Evolutionary conservation across 805 yeast species (phyloP).

Genomic region (Yarrowia sp.): DNA sequence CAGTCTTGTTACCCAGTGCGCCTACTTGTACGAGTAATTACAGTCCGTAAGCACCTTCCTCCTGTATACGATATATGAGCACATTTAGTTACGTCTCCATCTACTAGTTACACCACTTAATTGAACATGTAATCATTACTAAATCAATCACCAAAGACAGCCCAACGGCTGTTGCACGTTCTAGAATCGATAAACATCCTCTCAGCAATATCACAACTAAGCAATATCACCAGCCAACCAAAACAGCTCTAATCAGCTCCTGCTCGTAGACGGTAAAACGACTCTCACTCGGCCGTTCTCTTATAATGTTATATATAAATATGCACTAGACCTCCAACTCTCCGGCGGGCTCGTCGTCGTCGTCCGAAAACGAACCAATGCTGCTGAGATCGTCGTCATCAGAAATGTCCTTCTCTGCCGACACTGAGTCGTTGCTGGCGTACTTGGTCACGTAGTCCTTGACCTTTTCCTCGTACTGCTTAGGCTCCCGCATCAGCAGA

Average conservation of each 20-base stretch:
- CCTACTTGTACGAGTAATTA: no score
- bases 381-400: slow-evolving; percentile 53
- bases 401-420: slow-evolving; percentile 55
- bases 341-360: slow-evolving; percentile 53
- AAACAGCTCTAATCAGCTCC: neutral
- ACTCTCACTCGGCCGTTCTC: slow-evolving; percentile 6
- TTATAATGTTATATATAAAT: slow-evolving; percentile 25
- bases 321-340: slow-evolving; percentile 50
- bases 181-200: neutral
- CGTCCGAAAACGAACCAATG: slow-evolving; percentile 52
- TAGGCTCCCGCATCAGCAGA: slow-evolving; percentile 71
- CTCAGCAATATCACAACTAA: no score
- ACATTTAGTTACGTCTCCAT: no score
- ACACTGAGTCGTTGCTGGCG: slow-evolving; percentile 61
- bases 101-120: no score
- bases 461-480: slow-evolving; percentile 71
- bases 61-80: no score
- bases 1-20: no score
- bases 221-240: no score
- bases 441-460: slow-evolving; percentile 71
- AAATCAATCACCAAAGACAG: neutral
- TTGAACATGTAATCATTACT: neutral
- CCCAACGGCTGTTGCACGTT: neutral
- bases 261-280: slow-evolving; percentile 2
- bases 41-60: no score